Percentiles rank a stretch among this genome's conserved stretches.
These are phyloP conservation scores for Choiromyces venosus DNA, from an alignment of 495 filamentous ascomycete species.

Conservation along the genomic window DNA sequence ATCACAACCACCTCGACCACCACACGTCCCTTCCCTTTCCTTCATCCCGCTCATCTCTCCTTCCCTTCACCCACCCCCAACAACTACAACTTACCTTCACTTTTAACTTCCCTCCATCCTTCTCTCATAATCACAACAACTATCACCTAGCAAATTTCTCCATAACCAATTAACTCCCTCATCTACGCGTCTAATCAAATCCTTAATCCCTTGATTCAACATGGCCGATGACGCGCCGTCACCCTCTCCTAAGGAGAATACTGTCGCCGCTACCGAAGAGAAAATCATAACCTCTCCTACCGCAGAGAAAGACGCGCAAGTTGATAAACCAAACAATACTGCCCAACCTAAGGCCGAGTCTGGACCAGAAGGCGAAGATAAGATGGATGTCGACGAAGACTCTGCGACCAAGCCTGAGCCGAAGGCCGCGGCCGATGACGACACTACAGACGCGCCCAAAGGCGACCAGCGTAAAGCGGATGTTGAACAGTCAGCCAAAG, in stretches of 20 bases:
- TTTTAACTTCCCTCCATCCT: not conserved
- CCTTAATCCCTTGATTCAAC: conserved; percentile 18
- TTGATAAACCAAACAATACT: conserved; percentile 5
- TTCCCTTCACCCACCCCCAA: conserved; percentile 4
- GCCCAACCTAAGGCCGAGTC: not conserved
- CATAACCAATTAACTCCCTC: conserved; percentile 19
- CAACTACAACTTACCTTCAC: conserved; percentile 3
- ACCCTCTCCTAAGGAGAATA: conserved; percentile 28
- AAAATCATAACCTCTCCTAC: conserved; percentile 25
- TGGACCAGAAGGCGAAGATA: not conserved
- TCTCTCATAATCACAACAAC: conserved; percentile 11
- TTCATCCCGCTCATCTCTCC: conserved; percentile 12
- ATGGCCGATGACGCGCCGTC: conserved; percentile 40
- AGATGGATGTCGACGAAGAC: not conserved
- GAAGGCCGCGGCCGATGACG: conserved; percentile 29
- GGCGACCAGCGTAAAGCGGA: conserved; percentile 22
- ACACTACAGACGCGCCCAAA: conserved; percentile 35
- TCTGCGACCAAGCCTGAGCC: not conserved
- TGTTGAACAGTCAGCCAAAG: conserved; percentile 11
- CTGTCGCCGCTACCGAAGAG: conserved; percentile 9
- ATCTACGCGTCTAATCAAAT: conserved; percentile 27
- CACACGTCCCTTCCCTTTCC: conserved; percentile 2
- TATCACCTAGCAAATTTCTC: conserved; percentile 10
- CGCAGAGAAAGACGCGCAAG: conserved; percentile 13
- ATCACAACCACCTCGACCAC: not conserved